Percentiles rank a stretch among this genome's conserved stretches.
phyloP scores from a whole-genome alignment of 75 land plant genomes.

The Cryptomeria japonica region DNA sequence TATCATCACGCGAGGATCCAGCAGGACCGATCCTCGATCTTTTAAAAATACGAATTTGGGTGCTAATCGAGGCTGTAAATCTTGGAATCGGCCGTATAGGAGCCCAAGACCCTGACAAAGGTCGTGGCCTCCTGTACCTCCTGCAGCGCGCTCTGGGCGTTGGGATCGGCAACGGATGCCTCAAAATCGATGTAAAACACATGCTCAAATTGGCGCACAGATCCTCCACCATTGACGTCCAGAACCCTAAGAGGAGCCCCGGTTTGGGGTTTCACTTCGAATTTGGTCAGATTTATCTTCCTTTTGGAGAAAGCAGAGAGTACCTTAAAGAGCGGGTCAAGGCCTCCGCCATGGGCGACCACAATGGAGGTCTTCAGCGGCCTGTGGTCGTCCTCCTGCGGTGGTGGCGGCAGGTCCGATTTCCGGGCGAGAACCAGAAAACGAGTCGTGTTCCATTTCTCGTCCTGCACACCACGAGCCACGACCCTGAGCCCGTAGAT shows the following conservation, averaged over 20 bases:
- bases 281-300: conserved; percentile 28
- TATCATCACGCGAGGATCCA: no score
- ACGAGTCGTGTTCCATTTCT: conserved; percentile 36
- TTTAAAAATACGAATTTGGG: no score
- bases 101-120: conserved; percentile 33
- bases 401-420: neutral
- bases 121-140: conserved; percentile 23
- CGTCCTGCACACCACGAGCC: conserved; percentile 39
- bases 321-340: conserved; percentile 21
- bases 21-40: no score
- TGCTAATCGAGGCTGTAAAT: conserved; percentile 18
- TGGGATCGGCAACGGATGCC: conserved; percentile 40
- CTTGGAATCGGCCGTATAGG: conserved; percentile 33
- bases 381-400: neutral
- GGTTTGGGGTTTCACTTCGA: conserved; percentile 20
- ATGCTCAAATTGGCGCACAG: conserved; percentile 24
- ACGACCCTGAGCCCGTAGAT: conserved; percentile 38
- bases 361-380: conserved; percentile 34
- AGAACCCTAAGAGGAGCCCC: conserved; percentile 8
- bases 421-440: conserved; percentile 34
- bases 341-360: conserved; percentile 27
- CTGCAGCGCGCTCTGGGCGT: conserved; percentile 35
- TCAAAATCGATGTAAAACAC: conserved; percentile 58
- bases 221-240: conserved; percentile 14
- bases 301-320: conserved; percentile 34